Base-by-base conservation (phyloP, 768 basidiomycete genomes). In the Rhodosporidiobolus sp. region DNA sequence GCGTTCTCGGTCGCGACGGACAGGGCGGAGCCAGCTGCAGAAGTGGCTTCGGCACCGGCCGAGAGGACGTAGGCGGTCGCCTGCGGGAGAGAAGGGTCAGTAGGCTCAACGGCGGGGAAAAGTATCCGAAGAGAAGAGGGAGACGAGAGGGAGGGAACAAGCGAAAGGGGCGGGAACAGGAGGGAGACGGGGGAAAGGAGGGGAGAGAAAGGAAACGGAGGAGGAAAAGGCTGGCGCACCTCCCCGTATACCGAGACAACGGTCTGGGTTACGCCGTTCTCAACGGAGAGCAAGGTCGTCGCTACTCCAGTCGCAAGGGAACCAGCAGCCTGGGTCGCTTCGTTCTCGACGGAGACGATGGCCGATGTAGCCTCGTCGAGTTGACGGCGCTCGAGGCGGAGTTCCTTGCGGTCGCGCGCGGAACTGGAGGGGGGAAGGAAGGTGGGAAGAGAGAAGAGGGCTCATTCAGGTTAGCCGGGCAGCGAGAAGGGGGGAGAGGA, bases 211-310 rank as follows among this genome's bases (percentile, higher is more conserved):
- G n/a, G n/a, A n/a, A n/a, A 4, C 6, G 14, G 28, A 14, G 53
- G 3, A 32, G 19, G 17, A 30, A 32, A 14, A 11, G 12, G 12
- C 24, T 16, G 14, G 54, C 53, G 10, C 30, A 55, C 60, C 30
- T 62, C 32, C 32, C 48, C 48, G 20, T 34, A 35, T 7, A 22
- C 48, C 17, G 60, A 62, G 5, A 49, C 60, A 48, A 50, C 8
- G 14, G 60, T 49, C 16, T 62, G 28, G 19, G 60, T 62, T 9
- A 45, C 60, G 48, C 60, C 60, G 60, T 62, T 45, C 24, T n/a
- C 28, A 12, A 49, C 60, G 12, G 19, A 6, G 20, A 49, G 28
- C 30, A 49, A 26, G 7, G 60, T 62, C 48, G 60, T 50, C 2
- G 7, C 28, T 10, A 32, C 60, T 0, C 48, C 60, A 16, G 46